phyloP scores from a whole-genome alignment of 2,329 filamentous ascomycete genomes.

The Xylaria arbuscula region DNA sequence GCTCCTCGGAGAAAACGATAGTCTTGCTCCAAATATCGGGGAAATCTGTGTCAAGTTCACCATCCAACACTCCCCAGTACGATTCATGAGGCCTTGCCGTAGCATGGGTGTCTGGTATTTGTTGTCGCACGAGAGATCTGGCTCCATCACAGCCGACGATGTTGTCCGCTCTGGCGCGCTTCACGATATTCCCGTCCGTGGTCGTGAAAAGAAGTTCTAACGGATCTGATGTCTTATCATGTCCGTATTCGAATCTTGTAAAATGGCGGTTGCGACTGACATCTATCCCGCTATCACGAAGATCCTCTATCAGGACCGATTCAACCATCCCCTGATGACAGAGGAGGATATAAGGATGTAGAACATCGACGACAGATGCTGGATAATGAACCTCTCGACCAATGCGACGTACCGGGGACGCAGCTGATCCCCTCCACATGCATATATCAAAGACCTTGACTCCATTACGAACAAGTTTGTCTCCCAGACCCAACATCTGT shows the following conservation, averaged over 20 bases:
- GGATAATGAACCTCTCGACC: conserved; percentile 77
- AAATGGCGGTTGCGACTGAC: conserved; percentile 75
- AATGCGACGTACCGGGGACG: conserved; percentile 67
- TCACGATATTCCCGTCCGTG: conserved; percentile 50
- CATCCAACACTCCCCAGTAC: conserved; percentile 78
- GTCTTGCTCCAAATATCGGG: conserved; percentile 82
- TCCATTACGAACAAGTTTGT: conserved; percentile 72
- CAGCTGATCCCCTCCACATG: conserved; percentile 71
- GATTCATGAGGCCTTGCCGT: conserved; percentile 44
- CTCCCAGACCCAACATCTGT: conserved; percentile 77
- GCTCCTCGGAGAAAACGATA: conserved; percentile 72
- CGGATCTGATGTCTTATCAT: conserved; percentile 45
- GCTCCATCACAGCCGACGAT: conserved; percentile 79
- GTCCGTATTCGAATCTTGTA: conserved; percentile 63
- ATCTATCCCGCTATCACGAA: conserved; percentile 70
- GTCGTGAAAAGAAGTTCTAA: conserved; percentile 54
- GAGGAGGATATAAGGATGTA: conserved; percentile 67
- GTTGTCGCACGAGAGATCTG: conserved; percentile 75
- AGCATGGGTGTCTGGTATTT: conserved; percentile 63
- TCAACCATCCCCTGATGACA: conserved; percentile 82
- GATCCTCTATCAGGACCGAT: conserved; percentile 74
- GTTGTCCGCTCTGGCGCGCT: conserved; percentile 64
- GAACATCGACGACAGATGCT: conserved; percentile 61
- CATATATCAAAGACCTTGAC: conserved; percentile 79
- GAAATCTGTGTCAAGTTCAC: conserved; percentile 76